Evolutionary conservation across 2,329 filamentous ascomycete genomes (phyloP).

Genomic region (Aspergillus puulaauensis): DNA sequence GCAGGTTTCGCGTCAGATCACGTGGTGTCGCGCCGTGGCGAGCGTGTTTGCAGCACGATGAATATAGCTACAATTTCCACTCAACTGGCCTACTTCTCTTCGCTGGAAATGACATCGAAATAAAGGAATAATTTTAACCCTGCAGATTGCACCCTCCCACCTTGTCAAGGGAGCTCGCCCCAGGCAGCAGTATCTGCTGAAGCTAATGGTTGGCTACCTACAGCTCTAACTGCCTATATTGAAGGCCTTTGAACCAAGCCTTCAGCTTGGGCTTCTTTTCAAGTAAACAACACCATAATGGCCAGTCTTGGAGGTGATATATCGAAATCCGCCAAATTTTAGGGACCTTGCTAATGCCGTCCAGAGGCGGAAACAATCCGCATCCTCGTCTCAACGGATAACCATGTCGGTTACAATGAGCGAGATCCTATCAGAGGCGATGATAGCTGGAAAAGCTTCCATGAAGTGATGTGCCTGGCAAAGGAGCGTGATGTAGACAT

Average conservation of each 20-base stretch:
- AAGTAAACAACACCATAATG: slow-evolving; percentile 19
- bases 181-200: slow-evolving; percentile 7
- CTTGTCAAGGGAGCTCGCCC: background rate
- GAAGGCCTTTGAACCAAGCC: background rate
- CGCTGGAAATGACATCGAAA: background rate
- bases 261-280: background rate
- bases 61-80: background rate
- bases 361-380: slow-evolving; percentile 79
- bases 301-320: slow-evolving; percentile 27
- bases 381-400: slow-evolving; percentile 91
- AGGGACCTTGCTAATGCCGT: background rate
- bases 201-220: slow-evolving; percentile 2
- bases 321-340: background rate
- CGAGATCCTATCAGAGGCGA: slow-evolving; percentile 91
- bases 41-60: slow-evolving; percentile 2
- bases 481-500: slow-evolving; percentile 92
- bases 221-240: background rate
- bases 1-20: slow-evolving; percentile 15
- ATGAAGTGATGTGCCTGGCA: slow-evolving; percentile 90
- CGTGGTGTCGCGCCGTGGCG: slow-evolving; percentile 25
- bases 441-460: slow-evolving; percentile 94
- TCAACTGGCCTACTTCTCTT: background rate
- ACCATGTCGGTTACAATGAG: slow-evolving; percentile 96
- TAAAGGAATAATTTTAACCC: background rate
- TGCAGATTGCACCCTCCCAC: no score